These are phyloP conservation scores for Neolentinus lepideus DNA, from an alignment of 1,284 basidiomycete genomes.

Conservation along the genomic window DNA sequence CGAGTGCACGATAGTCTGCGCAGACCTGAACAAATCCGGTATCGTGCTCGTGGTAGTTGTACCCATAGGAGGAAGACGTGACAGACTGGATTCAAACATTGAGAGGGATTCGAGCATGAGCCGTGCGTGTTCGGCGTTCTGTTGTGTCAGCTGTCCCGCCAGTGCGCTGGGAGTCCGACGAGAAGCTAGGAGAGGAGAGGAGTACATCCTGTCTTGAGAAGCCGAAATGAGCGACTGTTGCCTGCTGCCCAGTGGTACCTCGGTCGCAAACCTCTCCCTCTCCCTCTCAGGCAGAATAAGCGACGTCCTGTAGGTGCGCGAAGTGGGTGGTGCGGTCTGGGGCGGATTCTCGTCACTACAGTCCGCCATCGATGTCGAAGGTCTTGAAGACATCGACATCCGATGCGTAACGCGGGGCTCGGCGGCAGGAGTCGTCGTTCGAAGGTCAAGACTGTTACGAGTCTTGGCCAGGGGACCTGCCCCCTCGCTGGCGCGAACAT, in stretches of 20 bases:
- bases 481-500: slow-evolving; percentile 10
- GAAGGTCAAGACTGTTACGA: slow-evolving; percentile 17
- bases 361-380: slow-evolving; percentile 47
- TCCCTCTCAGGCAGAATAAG: slow-evolving; percentile 17
- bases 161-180: not conserved
- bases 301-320: slow-evolving; percentile 26
- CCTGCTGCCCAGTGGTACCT: slow-evolving; percentile 5
- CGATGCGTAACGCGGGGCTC: slow-evolving; percentile 14
- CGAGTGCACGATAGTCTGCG: slow-evolving; percentile 54
- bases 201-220: not conserved
- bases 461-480: slow-evolving; percentile 7
- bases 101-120: slow-evolving; percentile 61
- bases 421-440: slow-evolving; percentile 9
- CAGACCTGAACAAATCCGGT: slow-evolving; percentile 49
- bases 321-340: slow-evolving; percentile 26
- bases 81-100: slow-evolving; percentile 62
- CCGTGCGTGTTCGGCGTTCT: slow-evolving; percentile 48
- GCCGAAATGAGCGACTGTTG: slow-evolving; percentile 2
- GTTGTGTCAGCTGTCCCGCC: slow-evolving; percentile 11
- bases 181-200: not conserved
- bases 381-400: slow-evolving; percentile 20
- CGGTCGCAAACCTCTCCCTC: slow-evolving; percentile 15
- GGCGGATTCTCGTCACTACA: slow-evolving; percentile 24
- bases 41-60: slow-evolving; percentile 31
- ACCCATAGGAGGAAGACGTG: slow-evolving; percentile 39